Percentiles rank a stretch among this genome's conserved stretches.
Conservation (phyloP, 2,329 filamentous ascomycete genomes). For the Epichloe coenophiala region DNA sequence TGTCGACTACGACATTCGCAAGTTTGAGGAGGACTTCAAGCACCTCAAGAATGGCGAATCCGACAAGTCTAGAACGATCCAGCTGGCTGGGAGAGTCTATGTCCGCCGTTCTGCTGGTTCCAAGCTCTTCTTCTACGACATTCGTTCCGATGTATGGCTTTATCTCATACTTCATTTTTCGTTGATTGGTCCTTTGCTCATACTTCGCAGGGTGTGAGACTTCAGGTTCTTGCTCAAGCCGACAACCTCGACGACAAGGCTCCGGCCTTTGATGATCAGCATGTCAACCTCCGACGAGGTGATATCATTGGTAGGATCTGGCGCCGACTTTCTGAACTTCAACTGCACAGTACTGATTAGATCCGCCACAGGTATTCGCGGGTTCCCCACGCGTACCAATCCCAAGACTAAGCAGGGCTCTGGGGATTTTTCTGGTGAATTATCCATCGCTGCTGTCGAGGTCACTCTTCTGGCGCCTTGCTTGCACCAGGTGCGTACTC, state of each 20-base stretch:
- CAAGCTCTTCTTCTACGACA: slow-evolving; percentile 86
- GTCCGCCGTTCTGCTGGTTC: slow-evolving; percentile 68
- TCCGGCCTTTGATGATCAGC: slow-evolving; percentile 68
- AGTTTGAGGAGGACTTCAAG: slow-evolving; percentile 67
- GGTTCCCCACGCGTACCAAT: slow-evolving; percentile 46
- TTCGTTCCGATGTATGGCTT: slow-evolving; percentile 21
- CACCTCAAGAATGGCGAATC: slow-evolving; percentile 80
- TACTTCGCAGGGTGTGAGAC: slow-evolving; percentile 39
- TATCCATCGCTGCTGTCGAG: slow-evolving; percentile 85
- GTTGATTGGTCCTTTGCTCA: background rate
- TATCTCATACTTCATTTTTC: background rate
- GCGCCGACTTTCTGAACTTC: background rate
- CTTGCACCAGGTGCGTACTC: slow-evolving; percentile 57
- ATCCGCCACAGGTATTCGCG: slow-evolving; percentile 12
- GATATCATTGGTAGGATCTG: slow-evolving; percentile 62
- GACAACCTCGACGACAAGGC: slow-evolving; percentile 58
- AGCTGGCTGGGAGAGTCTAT: slow-evolving; percentile 77
- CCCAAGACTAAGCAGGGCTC: slow-evolving; percentile 80
- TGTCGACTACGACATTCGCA: slow-evolving; percentile 65
- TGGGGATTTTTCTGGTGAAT: slow-evolving; percentile 55
- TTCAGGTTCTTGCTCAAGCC: slow-evolving; percentile 87
- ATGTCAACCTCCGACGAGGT: slow-evolving; percentile 76
- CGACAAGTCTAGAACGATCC: slow-evolving; percentile 59
- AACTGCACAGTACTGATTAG: background rate
- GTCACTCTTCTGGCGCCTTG: slow-evolving; percentile 80